Percentiles rank a stretch among this genome's conserved stretches.
Evolutionary conservation across 345 rosid species (phyloP).

Genomic region (Eucalyptus shirleyi): DNA sequence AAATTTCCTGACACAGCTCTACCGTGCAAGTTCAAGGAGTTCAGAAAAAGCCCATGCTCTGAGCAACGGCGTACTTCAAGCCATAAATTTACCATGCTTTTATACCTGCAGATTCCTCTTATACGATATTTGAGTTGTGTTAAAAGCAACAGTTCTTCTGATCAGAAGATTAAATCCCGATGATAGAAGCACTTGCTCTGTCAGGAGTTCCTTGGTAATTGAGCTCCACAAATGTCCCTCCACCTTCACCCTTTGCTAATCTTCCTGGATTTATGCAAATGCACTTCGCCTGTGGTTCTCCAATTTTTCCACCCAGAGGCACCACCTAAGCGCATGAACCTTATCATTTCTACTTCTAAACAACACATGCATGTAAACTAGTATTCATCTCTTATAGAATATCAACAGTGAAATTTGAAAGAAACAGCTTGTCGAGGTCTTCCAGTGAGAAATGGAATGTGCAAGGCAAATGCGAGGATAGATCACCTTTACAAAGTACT

Average conservation of each 20-base stretch:
- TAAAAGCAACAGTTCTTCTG: background rate
- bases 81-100: background rate
- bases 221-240: slow-evolving; percentile 78
- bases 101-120: background rate
- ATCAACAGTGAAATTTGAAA: background rate
- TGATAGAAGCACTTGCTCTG: slow-evolving; percentile 48
- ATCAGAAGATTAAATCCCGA: slow-evolving; percentile 31
- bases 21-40: background rate
- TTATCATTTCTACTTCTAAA: background rate
- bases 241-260: slow-evolving; percentile 79
- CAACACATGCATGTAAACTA: background rate
- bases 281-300: slow-evolving; percentile 46
- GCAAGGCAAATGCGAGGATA: background rate
- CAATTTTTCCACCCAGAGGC: slow-evolving; percentile 33
- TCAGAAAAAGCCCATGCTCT: background rate
- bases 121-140: background rate
- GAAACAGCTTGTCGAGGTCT: background rate
- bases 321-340: slow-evolving; percentile 29
- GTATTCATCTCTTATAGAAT: background rate
- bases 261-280: slow-evolving; percentile 85
- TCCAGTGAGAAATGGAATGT: background rate
- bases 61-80: background rate
- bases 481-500: slow-evolving; percentile 64
- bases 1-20: background rate
- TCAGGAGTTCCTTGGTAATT: slow-evolving; percentile 43